A percentile compares a stretch with the other conserved stretches of the same genome.
Conservation (phyloP, 2,329 filamentous ascomycete species). For the Thelonectria olida region DNA sequence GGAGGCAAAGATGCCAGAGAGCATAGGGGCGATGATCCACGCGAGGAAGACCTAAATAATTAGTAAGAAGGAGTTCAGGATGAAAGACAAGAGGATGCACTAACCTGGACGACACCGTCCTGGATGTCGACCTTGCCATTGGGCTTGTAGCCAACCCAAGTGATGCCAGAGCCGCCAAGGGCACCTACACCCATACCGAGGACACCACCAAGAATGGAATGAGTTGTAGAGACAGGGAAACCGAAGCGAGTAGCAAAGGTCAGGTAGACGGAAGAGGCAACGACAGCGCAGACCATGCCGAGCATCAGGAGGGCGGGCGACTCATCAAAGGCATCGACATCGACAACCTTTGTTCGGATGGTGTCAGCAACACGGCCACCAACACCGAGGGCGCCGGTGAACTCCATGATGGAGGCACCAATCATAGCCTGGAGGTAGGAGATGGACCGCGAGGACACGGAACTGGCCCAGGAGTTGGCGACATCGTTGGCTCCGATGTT, state of each 20-base stretch:
- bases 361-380: slow-evolving; percentile 69
- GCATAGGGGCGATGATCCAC: slow-evolving; percentile 67
- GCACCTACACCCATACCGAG: slow-evolving; percentile 67
- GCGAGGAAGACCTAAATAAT: slow-evolving; percentile 66
- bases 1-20: slow-evolving; percentile 62
- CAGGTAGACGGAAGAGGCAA: slow-evolving; percentile 64
- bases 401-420: slow-evolving; percentile 68
- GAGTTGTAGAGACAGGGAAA: slow-evolving; percentile 69
- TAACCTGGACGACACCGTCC: slow-evolving; percentile 61
- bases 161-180: slow-evolving; percentile 60
- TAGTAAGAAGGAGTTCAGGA: background rate
- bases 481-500: slow-evolving; percentile 75
- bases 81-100: background rate
- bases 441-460: slow-evolving; percentile 74
- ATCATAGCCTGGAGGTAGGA: slow-evolving; percentile 69
- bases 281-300: slow-evolving; percentile 65
- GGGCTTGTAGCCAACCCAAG: slow-evolving; percentile 60
- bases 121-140: slow-evolving; percentile 48
- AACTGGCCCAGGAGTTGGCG: slow-evolving; percentile 80
- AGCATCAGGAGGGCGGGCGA: slow-evolving; percentile 65
- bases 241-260: slow-evolving; percentile 64
- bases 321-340: slow-evolving; percentile 54
- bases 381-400: slow-evolving; percentile 68
- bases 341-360: slow-evolving; percentile 68
- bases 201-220: slow-evolving; percentile 68